Conservation (phyloP, 2,329 filamentous ascomycete genomes). For the Fusarium buharicum region DNA sequence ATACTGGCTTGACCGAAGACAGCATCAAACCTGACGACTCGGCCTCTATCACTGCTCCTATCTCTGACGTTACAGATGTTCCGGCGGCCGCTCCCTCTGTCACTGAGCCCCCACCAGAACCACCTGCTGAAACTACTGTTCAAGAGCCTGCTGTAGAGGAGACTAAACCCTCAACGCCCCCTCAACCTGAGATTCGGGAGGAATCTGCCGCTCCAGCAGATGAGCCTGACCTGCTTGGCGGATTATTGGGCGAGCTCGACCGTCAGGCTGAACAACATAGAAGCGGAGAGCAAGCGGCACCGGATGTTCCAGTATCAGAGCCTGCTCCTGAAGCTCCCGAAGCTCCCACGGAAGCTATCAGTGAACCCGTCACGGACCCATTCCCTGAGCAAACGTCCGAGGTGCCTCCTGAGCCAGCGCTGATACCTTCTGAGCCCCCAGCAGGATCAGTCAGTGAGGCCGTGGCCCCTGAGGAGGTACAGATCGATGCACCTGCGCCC, state of each 20-base stretch:
- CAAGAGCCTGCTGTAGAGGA: slow-evolving; percentile 29
- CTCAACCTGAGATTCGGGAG: slow-evolving; percentile 17
- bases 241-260: slow-evolving; percentile 58
- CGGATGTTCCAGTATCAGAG: slow-evolving; percentile 11
- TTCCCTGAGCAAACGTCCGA: slow-evolving; percentile 1
- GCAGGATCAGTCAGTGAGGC: slow-evolving; percentile 14
- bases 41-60: slow-evolving; percentile 47
- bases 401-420: slow-evolving; percentile 11
- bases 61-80: slow-evolving; percentile 46
- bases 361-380: slow-evolving; percentile 1
- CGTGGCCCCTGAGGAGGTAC: slow-evolving; percentile 6
- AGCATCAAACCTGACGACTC: slow-evolving; percentile 54
- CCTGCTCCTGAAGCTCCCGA: slow-evolving; percentile 27
- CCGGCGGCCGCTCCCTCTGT: slow-evolving; percentile 43
- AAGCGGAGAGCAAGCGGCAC: slow-evolving; percentile 3
- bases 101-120: slow-evolving; percentile 24
- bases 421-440: slow-evolving; percentile 21
- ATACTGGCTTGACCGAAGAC: slow-evolving; percentile 53
- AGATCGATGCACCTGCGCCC: slow-evolving; percentile 19
- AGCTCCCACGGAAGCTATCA: slow-evolving; percentile 2
- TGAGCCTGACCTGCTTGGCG: slow-evolving; percentile 58
- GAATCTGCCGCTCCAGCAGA: slow-evolving; percentile 48
- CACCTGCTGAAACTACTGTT: slow-evolving; percentile 31
- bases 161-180: slow-evolving; percentile 37
- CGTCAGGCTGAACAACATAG: slow-evolving; percentile 47